Evolutionary conservation across 2,329 filamentous ascomycete genomes (phyloP).

Genomic region (Stachybotrys elegans): DNA sequence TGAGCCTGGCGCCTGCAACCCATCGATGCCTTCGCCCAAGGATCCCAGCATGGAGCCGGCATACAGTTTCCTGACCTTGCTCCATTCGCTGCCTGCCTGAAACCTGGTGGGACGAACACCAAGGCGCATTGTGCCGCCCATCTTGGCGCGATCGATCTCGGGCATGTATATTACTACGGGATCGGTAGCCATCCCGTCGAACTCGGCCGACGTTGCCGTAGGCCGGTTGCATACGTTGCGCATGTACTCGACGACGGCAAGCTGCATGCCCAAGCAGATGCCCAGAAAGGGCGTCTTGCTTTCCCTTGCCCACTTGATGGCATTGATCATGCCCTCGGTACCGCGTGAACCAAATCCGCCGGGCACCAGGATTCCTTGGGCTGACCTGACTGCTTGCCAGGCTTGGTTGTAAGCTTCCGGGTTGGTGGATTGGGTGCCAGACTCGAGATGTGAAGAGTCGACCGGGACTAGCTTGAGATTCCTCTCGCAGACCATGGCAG

Average conservation of each 20-base stretch:
- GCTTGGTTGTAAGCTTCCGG: no score
- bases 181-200: slow-evolving; percentile 52
- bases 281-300: slow-evolving; percentile 80
- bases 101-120: slow-evolving; percentile 71
- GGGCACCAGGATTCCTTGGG: no score
- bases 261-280: slow-evolving; percentile 88
- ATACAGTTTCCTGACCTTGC: slow-evolving; percentile 70
- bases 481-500: slow-evolving; percentile 76
- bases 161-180: slow-evolving; percentile 89
- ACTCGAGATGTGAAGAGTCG: slow-evolving; percentile 79
- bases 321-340: slow-evolving; percentile 84
- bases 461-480: slow-evolving; percentile 81
- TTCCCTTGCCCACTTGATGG: slow-evolving; percentile 80
- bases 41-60: no score
- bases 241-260: slow-evolving; percentile 86
- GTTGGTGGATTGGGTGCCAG: no score
- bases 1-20: no score
- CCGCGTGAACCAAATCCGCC: slow-evolving; percentile 79
- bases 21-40: no score
- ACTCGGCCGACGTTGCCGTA: slow-evolving; percentile 51
- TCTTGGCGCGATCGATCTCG: no score
- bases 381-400: no score
- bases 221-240: slow-evolving; percentile 66
- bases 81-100: slow-evolving; percentile 72
- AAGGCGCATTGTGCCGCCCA: slow-evolving; percentile 85